Base-by-base conservation (phyloP, 495 filamentous ascomycete species). In the Viridothelium virens region DNA sequence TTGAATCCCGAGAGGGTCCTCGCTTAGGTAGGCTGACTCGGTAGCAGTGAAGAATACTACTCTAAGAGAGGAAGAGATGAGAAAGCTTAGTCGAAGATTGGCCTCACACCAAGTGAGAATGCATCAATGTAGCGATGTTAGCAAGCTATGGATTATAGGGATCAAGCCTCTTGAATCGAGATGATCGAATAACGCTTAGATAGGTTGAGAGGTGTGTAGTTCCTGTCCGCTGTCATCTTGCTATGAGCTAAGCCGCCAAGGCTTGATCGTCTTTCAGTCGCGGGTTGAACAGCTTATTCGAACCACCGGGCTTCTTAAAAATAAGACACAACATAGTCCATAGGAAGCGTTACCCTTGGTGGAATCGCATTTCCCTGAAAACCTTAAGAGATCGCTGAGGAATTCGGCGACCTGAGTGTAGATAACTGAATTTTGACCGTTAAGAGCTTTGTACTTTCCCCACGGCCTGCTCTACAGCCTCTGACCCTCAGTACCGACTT, bases 401-500 rank as follows among this genome's bases (percentile, higher is more conserved):
- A 25, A 25, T 25, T 25, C 25, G 25, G 25, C 25, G 25, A 25
- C 25, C 25, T 25, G 25, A 25, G 25, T 25, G 25, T 25, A 25
- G 25, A 25, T 25, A 25, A 25, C 25, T 44, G 41, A 44, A 44
- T 44, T 44, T 44, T 14, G 14, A 44, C 14, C 25, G 25, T 25
- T 25, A 25, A 25, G 25, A 25, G 31, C 10, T 36, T 36, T 7
- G 5, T 7, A 5, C 7, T 59, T 18, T 36, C 31, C 36, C 31
- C 31, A 18, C 31, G 14, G 53, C 31, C 11, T 36, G 2, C 18
- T 9, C 31, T 59, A 59, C 31, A 59, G 53, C 14, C 31, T 70
- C 53, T 69, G 65, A 33, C 65, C 76, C 72, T 83, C 80, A 39
- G 81, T 79, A 18, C 77, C 80, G 7, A 93, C 80, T 77, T 98